phyloP scores from a whole-genome alignment of 805 yeast genomes.

The Ogataea haglerorum region DNA sequence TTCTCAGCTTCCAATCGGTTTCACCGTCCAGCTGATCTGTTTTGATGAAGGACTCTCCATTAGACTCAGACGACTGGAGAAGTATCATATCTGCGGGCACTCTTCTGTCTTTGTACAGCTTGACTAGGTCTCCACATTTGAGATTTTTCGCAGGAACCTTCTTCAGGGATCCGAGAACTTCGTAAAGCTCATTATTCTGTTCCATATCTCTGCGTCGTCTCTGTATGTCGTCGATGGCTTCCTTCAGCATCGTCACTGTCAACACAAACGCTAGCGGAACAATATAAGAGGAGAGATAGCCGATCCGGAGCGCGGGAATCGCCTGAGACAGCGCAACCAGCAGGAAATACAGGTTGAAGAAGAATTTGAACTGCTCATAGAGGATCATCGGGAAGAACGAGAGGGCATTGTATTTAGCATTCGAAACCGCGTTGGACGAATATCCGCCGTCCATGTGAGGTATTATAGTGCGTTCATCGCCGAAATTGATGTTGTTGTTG shows the following conservation, averaged over 20 bases:
- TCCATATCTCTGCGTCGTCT: conserved; percentile 88
- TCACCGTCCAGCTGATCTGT: conserved; percentile 99
- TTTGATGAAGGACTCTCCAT: conserved; percentile 88
- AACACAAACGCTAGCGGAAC: conserved; percentile 94
- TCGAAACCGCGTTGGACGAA: conserved; percentile 79
- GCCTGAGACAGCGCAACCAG: conserved; percentile 93
- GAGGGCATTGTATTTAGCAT: conserved; percentile 88
- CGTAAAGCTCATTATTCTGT: conserved; percentile 80
- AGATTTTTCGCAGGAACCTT: conserved; percentile 57
- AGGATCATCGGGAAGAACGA: conserved; percentile 85
- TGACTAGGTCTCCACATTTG: conserved; percentile 82
- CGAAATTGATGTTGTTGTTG: conserved; percentile 1
- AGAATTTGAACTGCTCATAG: conserved; percentile 95
- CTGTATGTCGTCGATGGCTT: conserved; percentile 89
- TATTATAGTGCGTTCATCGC: conserved; percentile 35
- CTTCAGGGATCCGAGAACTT: conserved; percentile 50
- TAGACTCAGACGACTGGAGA: conserved; percentile 73
- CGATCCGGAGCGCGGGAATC: conserved; percentile 85
- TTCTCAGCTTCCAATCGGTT: conserved; percentile 95
- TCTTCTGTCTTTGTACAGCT: conserved; percentile 74
- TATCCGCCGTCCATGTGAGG: conserved; percentile 37
- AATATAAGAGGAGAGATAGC: conserved; percentile 86
- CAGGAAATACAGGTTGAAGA: conserved; percentile 88
- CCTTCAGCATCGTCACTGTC: conserved; percentile 90
- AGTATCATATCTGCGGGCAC: conserved; percentile 92